Conservation (phyloP, 345 rosid genomes). For the Brassica rapa region DNA sequence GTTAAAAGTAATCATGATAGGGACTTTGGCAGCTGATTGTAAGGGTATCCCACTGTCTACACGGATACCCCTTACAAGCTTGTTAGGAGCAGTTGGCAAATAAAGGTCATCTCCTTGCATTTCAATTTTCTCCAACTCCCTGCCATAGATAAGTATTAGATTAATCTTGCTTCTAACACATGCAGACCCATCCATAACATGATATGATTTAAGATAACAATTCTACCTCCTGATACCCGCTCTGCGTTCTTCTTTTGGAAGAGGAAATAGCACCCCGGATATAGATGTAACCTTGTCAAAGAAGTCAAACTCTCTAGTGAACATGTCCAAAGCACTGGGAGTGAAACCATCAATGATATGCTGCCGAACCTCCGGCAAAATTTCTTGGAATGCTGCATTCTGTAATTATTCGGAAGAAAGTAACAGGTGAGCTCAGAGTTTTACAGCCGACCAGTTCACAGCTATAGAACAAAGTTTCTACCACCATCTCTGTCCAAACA, state of each 20-base stretch:
- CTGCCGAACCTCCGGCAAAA: conserved; percentile 77
- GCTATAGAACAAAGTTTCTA: conserved; percentile 8
- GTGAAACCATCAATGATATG: conserved; percentile 82
- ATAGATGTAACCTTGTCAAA: conserved; percentile 93
- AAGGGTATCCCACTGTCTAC: conserved; percentile 98
- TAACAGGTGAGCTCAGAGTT: conserved; percentile 8
- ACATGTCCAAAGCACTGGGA: conserved; percentile 74
- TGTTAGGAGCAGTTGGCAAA: conserved; percentile 87
- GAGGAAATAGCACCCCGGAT: conserved; percentile 74
- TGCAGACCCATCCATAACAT: not conserved
- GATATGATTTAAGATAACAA: not conserved
- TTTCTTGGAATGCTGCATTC: conserved; percentile 70
- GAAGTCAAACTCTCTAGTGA: conserved; percentile 88
- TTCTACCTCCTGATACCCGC: conserved; percentile 88
- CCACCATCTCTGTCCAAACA: conserved; percentile 17
- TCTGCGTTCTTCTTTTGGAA: conserved; percentile 94
- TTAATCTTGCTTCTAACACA: conserved; percentile 13
- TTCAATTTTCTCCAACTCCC: conserved; percentile 92
- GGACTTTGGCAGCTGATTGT: conserved; percentile 98
- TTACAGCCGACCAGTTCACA: not conserved
- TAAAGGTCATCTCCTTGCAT: conserved; percentile 88
- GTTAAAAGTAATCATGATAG: conserved; percentile 90
- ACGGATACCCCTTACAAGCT: conserved; percentile 84
- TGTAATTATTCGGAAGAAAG: conserved; percentile 41
- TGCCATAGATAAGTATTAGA: conserved; percentile 38